Base-by-base conservation (phyloP, 2,329 filamentous ascomycete species). In the Drechslerella stenobrocha region DNA sequence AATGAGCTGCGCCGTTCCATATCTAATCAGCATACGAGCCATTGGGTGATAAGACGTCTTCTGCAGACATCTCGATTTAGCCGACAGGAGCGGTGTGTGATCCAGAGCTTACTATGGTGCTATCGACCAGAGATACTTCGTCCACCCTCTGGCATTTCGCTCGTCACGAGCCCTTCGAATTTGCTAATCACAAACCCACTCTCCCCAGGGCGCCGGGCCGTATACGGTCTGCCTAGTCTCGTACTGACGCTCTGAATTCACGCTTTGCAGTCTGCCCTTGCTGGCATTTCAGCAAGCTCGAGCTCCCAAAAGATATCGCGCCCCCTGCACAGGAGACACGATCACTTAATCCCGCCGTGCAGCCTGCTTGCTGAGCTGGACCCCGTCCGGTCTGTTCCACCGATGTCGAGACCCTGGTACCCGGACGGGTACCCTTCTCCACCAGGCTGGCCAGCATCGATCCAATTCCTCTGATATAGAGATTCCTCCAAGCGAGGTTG, bases 401-500 rank as follows among this genome's bases (percentile, higher is more conserved):
- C 37, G 37, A 42, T 42, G n/a, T n/a, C 37, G 37, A 42, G 37
- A 42, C 13, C 37, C 37, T 7, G 9, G 18, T 18, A 5, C 9
- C 37, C 37, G 7, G 37, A 13, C 37, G 2, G 4, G 37, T 18
- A 18, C n/a, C 8, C 37, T 18, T 18, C 8, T 7, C 18, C 13
- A n/a, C 37, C 15, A n/a, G n/a, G n/a, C n/a, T n/a, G n/a, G 37
- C 37, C 13, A 42, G 37, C 37, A 42, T 42, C 37, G 15, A 9
- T 13, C 22, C 32, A 46, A 37, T 23, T 52, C 45, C 32, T 46
- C 40, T n/a, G n/a, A n/a, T n/a, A n/a, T n/a, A n/a, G n/a, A n/a
- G n/a, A n/a, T n/a, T n/a, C n/a, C n/a, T n/a, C 18, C 47, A 66
- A 58, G 53, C 52, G 48, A 66, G 34, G 23, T 40, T 58, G 3